These are phyloP conservation scores for Penicillium fuscoglaucum DNA, from an alignment of 2,329 filamentous ascomycete species.

Conservation along the genomic window DNA sequence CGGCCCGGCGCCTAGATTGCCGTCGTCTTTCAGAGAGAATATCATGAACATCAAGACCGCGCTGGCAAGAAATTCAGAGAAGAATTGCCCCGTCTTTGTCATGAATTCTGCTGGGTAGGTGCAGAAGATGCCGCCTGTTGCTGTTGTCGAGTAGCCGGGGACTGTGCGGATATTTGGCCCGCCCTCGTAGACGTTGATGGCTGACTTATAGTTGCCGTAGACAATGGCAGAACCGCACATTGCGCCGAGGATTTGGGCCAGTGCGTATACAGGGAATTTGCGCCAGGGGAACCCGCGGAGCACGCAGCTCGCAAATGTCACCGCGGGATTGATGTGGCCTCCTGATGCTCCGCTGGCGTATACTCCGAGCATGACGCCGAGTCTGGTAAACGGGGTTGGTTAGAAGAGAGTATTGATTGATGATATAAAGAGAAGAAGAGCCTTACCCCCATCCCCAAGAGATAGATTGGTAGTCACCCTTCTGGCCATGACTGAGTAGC, in stretches of 20 bases:
- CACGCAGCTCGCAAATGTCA: slow-evolving; percentile 68
- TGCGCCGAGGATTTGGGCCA: slow-evolving; percentile 67
- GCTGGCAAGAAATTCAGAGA: slow-evolving; percentile 69
- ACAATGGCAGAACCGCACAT: slow-evolving; percentile 62
- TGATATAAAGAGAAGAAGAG: background rate
- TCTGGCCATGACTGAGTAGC: slow-evolving; percentile 53
- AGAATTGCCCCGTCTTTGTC: slow-evolving; percentile 66
- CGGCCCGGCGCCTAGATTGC: slow-evolving; percentile 54
- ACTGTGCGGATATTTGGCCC: slow-evolving; percentile 61
- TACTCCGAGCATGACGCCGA: slow-evolving; percentile 69
- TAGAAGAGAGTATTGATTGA: background rate
- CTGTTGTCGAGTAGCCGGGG: slow-evolving; percentile 53
- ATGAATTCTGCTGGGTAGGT: slow-evolving; percentile 66
- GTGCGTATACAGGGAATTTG: slow-evolving; percentile 66
- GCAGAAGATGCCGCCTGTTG: slow-evolving; percentile 70
- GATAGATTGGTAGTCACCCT: slow-evolving; percentile 54
- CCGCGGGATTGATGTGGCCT: slow-evolving; percentile 69
- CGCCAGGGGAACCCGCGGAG: slow-evolving; percentile 69
- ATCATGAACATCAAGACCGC: slow-evolving; percentile 70
- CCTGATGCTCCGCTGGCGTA: slow-evolving; percentile 62
- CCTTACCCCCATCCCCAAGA: slow-evolving; percentile 52
- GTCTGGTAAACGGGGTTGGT: slow-evolving; percentile 38
- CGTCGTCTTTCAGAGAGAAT: slow-evolving; percentile 61
- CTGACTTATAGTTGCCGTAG: slow-evolving; percentile 64
- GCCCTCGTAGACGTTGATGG: slow-evolving; percentile 66